phyloP scores from a whole-genome alignment of 2,329 filamentous ascomycete species.

The Pseudogymnoascus sp. region DNA sequence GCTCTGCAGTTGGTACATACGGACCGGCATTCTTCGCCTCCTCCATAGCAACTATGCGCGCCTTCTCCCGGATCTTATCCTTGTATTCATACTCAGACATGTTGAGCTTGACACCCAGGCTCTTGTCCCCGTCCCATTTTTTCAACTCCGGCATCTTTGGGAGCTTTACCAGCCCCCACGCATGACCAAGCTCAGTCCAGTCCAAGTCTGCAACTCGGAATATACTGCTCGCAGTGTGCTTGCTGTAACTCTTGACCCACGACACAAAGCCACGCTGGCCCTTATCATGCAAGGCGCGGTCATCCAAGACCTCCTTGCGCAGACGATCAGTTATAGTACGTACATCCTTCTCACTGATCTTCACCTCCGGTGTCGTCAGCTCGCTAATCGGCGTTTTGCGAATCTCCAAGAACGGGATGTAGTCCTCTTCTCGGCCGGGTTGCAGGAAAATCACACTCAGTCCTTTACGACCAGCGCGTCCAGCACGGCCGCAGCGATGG shows the following conservation, averaged over 20 bases:
- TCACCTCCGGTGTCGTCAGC: constrained; percentile 49
- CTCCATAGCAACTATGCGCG: constrained; percentile 48
- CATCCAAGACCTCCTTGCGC: constrained; percentile 45
- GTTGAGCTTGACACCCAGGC: constrained; percentile 54
- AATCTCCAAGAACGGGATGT: constrained; percentile 76
- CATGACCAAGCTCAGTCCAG: constrained; percentile 72
- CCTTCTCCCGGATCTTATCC: constrained; percentile 62
- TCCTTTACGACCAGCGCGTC: constrained; percentile 78
- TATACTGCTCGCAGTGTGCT: constrained; percentile 85
- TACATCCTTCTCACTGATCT: constrained; percentile 55
- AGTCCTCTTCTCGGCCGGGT: constrained; percentile 80
- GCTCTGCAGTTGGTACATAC: constrained; percentile 33
- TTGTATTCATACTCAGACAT: constrained; percentile 63
- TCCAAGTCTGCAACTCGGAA: constrained; percentile 76
- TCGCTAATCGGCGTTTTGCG: constrained; percentile 74
- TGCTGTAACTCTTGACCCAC: constrained; percentile 85
- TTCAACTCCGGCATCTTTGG: constrained; percentile 91
- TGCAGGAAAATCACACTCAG: constrained; percentile 80
- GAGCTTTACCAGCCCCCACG: constrained; percentile 79
- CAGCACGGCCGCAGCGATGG: constrained; percentile 83
- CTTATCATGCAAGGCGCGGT: constrained; percentile 63
- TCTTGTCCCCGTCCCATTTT: constrained; percentile 61
- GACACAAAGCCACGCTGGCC: constrained; percentile 87
- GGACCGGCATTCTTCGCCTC: constrained; percentile 38
- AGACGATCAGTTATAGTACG: constrained; percentile 49